Conservation (phyloP, 140 eudicot genomes). For the Flaveria floridana region DNA sequence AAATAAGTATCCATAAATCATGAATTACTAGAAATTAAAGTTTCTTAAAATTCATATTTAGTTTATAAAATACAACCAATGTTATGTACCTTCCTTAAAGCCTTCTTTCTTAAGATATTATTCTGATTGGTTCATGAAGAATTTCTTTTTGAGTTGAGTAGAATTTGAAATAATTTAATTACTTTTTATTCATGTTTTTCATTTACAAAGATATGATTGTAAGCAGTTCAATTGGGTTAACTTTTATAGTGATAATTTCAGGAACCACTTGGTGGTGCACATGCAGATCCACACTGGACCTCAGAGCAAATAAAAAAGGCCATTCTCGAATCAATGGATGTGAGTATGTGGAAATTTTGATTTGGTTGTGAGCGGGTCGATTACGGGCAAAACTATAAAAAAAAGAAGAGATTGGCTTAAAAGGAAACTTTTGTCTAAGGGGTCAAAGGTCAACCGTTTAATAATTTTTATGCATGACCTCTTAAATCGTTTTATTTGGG, state of each 20-base stretch:
- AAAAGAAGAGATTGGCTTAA: neutral
- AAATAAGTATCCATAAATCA: neutral
- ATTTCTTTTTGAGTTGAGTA: neutral
- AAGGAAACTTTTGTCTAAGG: neutral
- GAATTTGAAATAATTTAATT: neutral
- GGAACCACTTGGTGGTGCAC: conserved; percentile 98
- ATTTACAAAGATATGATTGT: neutral
- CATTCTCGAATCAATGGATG: conserved; percentile 66
- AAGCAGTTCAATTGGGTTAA: neutral
- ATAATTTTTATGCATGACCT: neutral
- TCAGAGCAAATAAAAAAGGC: conserved; percentile 67
- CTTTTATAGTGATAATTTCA: conserved; percentile 32
- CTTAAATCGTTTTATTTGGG: neutral
- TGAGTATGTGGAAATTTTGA: conserved; percentile 40
- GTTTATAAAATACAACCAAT: neutral
- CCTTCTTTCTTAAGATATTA: neutral
- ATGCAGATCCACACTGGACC: conserved; percentile 80
- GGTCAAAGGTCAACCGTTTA: neutral
- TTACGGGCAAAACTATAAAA: neutral
- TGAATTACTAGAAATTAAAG: neutral
- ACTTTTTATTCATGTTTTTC: neutral
- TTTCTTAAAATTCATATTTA: neutral
- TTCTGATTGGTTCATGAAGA: neutral
- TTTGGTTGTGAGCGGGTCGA: neutral
- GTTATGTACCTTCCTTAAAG: conserved; percentile 2